These are phyloP conservation scores for Aspergillus wentii DNA, from an alignment of 495 filamentous ascomycete genomes.

Conservation along the genomic window DNA sequence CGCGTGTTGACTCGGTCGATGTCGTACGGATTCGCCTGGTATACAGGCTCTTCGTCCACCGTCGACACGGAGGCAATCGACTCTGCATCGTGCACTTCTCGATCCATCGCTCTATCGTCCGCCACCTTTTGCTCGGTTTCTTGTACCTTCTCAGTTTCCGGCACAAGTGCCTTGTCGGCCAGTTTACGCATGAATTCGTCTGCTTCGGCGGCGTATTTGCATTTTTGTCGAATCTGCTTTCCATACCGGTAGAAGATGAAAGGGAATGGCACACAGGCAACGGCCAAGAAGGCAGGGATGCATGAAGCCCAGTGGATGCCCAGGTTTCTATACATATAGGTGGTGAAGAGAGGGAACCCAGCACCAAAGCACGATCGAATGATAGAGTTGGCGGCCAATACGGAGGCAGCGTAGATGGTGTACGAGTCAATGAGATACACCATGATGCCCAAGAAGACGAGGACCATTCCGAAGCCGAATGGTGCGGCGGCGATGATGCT, in stretches of 20 bases:
- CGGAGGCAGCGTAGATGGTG: constrained; percentile 67
- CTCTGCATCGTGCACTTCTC: background rate
- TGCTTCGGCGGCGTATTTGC: constrained; percentile 65
- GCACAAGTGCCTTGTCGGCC: constrained; percentile 8
- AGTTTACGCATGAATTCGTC: constrained; percentile 25
- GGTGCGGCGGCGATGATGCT: constrained; percentile 53
- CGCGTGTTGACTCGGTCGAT: constrained; percentile 26
- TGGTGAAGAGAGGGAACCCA: constrained; percentile 69
- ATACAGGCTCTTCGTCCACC: constrained; percentile 7
- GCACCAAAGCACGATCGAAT: constrained; percentile 61
- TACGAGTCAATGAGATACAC: constrained; percentile 69
- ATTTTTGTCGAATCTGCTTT: constrained; percentile 49
- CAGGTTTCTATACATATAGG: constrained; percentile 59
- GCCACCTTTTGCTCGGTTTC: constrained; percentile 1
- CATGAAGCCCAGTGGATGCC: constrained; percentile 71
- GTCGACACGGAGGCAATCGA: constrained; percentile 6
- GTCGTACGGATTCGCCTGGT: constrained; percentile 22
- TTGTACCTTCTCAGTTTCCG: constrained; percentile 1
- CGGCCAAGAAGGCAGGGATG: constrained; percentile 62
- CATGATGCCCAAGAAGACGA: constrained; percentile 61
- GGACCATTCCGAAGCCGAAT: constrained; percentile 64
- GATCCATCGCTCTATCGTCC: background rate
- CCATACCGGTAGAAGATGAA: constrained; percentile 68
- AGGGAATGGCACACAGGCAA: constrained; percentile 64
- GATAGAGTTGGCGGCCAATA: constrained; percentile 64